phyloP scores from a whole-genome alignment of 164 flowering plant species.

The Kalanchoe fedtschenkoi region DNA sequence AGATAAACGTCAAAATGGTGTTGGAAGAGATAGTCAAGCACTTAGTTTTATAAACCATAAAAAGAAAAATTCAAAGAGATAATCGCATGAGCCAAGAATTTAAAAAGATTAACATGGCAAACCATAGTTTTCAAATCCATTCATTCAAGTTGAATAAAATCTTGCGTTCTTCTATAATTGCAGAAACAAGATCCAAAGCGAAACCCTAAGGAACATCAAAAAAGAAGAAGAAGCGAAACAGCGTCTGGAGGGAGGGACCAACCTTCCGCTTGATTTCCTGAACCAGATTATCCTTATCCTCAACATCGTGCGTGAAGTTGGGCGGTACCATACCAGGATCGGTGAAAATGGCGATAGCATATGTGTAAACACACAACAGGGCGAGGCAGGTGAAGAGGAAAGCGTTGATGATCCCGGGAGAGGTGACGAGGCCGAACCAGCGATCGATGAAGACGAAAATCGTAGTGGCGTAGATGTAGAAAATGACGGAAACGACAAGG shows the following conservation, averaged over 20 bases:
- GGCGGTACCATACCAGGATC: constrained; percentile 88
- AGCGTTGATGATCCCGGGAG: constrained; percentile 74
- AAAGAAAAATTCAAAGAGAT: background rate
- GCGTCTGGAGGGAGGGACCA: background rate
- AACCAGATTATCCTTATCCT: constrained; percentile 52
- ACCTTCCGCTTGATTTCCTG: constrained; percentile 99
- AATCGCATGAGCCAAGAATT: background rate
- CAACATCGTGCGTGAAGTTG: constrained; percentile 62
- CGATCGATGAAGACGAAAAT: constrained; percentile 61
- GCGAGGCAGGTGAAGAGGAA: constrained; percentile 50
- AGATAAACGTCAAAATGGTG: too few relatives aligned
- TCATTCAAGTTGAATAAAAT: too few relatives aligned
- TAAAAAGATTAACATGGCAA: background rate
- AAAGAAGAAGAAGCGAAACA: background rate
- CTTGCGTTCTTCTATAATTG: background rate
- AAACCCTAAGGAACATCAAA: background rate
- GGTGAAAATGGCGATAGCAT: constrained; percentile 33
- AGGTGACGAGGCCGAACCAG: constrained; percentile 75
- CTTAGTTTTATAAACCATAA: background rate
- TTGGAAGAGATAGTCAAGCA: too few relatives aligned
- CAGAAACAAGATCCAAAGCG: background rate
- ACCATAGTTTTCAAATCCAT: background rate
- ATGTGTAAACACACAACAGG: constrained; percentile 39
- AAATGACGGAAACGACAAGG: constrained; percentile 48
- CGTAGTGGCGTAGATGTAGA: constrained; percentile 53